A percentile compares a stretch with the other conserved stretches of the same genome.
phyloP scores from a whole-genome alignment of 2,329 filamentous ascomycete species.

The Claviceps fusiformis region DNA sequence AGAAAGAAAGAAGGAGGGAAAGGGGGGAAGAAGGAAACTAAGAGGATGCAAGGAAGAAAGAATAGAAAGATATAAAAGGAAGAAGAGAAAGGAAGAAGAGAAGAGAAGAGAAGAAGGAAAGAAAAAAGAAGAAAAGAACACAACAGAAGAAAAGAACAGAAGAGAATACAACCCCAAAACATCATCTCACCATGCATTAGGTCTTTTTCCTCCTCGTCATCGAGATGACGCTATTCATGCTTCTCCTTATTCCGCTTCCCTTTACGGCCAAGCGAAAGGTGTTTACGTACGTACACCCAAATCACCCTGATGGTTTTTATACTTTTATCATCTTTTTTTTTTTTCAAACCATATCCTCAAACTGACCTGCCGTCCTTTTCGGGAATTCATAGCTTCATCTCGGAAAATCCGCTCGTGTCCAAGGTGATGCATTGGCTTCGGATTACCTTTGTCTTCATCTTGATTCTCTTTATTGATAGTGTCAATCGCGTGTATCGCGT shows the following conservation, averaged over 20 bases:
- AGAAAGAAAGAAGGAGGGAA: no score
- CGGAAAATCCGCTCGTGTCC: slow-evolving; percentile 68
- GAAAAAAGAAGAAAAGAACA: no score
- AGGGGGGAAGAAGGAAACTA: rapidly evolving
- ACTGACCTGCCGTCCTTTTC: neutral
- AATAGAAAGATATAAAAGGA: no score
- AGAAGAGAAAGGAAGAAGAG: no score
- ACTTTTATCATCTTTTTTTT: neutral
- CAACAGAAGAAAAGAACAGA: no score
- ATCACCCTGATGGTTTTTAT: no score
- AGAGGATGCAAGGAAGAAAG: no score
- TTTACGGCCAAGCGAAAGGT: slow-evolving; percentile 75
- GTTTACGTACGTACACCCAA: slow-evolving; percentile 45
- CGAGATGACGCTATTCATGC: slow-evolving; percentile 72
- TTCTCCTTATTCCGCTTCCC: slow-evolving; percentile 74
- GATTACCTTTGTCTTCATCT: slow-evolving; percentile 98
- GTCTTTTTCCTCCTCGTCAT: slow-evolving; percentile 72
- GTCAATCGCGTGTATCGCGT: slow-evolving; percentile 94
- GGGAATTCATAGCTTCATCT: slow-evolving; percentile 60
- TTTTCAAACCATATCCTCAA: neutral
- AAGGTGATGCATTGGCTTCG: slow-evolving; percentile 97
- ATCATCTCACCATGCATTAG: slow-evolving; percentile 25
- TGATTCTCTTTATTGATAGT: slow-evolving; percentile 95
- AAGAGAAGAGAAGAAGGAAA: no score
- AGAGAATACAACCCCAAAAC: neutral